Base-by-base conservation (phyloP, 352 stramenopile species). In the Phytophthora foliorum region DNA sequence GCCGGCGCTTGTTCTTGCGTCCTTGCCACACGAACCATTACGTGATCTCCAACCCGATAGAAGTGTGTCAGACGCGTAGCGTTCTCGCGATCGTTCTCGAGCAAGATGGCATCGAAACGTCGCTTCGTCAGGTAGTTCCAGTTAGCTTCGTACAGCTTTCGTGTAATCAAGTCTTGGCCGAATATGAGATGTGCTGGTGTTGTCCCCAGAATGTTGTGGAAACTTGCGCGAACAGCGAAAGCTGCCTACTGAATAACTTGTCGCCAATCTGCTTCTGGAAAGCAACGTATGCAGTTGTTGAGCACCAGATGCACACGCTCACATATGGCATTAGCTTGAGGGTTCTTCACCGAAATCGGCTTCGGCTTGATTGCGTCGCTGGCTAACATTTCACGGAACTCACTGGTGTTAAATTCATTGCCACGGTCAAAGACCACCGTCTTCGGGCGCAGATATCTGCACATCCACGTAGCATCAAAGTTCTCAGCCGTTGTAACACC, bases 301-400 rank as follows among this genome's bases (percentile, higher is more conserved):
- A 58, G n/a, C 24, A 49, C 52, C 2, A 58, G 34, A 11, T 58
- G 52, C 21, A 58, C 21, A n/a, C 52, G 36, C 52, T 58, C 52
- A 49, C 36, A 42, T 19, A 42, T 42, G 6, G 11, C 13, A 19
- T 42, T 42, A n/a, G 36, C 36, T 42, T 42, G 36, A 2, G 36
- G 36, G 17, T 42, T 42, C 36, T 42, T 42, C 36, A 42, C 36
- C 16, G 36, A 42, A 16, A 42, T 42, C 17, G 36, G 16, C 36
- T 42, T 42, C 10, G 36, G 10, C 17, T 42, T 42, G 6, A 42
- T 42, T 42, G 16, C 36, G 2, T 42, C n/a, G 16, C 36, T 42
- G 2, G 36, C 36, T 6, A 42, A 36, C 34, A 65, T 50, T n/a
- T 52, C 46, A 21, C 27, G 39, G n/a, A 68, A 52, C 22, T 65